A percentile compares a stretch with the other conserved stretches of the same genome.
Conservation (phyloP, 805 yeast genomes). For the Kazachstania martiniae region DNA sequence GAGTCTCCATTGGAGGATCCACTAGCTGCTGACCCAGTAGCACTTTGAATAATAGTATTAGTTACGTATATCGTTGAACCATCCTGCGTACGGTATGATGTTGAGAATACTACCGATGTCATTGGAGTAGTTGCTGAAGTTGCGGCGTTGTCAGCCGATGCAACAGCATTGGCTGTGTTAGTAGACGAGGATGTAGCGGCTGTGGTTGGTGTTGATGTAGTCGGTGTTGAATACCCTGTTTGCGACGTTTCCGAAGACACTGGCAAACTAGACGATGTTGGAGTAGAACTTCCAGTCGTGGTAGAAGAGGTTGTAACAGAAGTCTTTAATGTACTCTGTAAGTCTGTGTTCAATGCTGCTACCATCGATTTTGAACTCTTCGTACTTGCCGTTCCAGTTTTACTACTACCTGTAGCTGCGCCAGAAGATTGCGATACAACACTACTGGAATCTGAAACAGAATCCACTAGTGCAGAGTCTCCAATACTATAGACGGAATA, state of each 20-base stretch:
- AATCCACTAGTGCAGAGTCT: slow-evolving; percentile 3
- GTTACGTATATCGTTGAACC: slow-evolving; percentile 23
- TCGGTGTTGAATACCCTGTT: slow-evolving; percentile 13
- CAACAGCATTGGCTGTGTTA: too few species aligned
- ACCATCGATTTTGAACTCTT: background rate
- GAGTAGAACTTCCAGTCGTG: slow-evolving; percentile 4
- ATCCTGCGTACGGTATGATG: slow-evolving; percentile 20
- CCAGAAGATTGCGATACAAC: slow-evolving; percentile 4
- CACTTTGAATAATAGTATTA: slow-evolving; percentile 16
- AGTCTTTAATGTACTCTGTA: background rate
- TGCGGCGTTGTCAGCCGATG: background rate
- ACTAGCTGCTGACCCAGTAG: slow-evolving; percentile 5
- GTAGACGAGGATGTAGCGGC: slow-evolving; percentile 1
- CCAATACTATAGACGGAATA: slow-evolving; percentile 36
- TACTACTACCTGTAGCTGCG: slow-evolving; percentile 3
- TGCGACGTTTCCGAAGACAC: slow-evolving; percentile 12
- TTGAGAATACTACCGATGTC: slow-evolving; percentile 15
- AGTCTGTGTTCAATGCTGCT: background rate
- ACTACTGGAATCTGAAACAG: slow-evolving; percentile 6
- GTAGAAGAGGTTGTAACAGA: slow-evolving; percentile 5
- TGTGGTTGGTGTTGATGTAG: slow-evolving; percentile 4
- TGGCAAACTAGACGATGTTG: slow-evolving; percentile 14
- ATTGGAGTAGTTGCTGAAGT: slow-evolving; percentile 11
- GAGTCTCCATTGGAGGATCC: background rate
- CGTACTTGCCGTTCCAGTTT: background rate